phyloP scores from a whole-genome alignment of 2,329 filamentous ascomycete species.

The Pseudogymnoascus destructans region DNA sequence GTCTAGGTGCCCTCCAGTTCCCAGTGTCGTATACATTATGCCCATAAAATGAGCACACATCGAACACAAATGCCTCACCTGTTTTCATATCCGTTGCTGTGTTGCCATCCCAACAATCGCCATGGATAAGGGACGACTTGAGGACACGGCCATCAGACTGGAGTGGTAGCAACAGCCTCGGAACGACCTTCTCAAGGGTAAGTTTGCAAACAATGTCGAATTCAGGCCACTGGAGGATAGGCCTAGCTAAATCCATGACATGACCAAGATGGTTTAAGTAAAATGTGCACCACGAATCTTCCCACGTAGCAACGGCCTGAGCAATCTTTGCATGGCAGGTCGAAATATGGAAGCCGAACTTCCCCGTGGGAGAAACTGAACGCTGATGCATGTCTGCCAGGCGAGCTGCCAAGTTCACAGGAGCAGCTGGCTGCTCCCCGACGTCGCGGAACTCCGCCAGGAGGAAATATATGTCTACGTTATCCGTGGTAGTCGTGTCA shows the following conservation, averaged over 20 bases:
- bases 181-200: constrained; percentile 11
- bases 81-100: constrained; percentile 11
- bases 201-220: constrained; percentile 13
- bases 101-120: constrained; percentile 15
- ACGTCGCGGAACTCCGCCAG: constrained; percentile 24
- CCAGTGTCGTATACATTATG: constrained; percentile 17
- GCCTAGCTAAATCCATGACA: background rate
- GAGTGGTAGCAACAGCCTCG: constrained; percentile 10
- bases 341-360: constrained; percentile 23
- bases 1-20: constrained; percentile 12
- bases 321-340: constrained; percentile 21
- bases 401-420: constrained; percentile 17
- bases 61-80: constrained; percentile 13
- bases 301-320: constrained; percentile 14
- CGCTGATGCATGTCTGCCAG: constrained; percentile 21
- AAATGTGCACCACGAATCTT: background rate
- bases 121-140: constrained; percentile 15
- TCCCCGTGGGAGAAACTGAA: constrained; percentile 19
- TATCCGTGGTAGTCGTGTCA: too few species aligned
- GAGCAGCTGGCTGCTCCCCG: constrained; percentile 18
- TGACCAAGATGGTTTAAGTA: background rate
- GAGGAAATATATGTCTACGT: too few species aligned
- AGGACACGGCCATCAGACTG: constrained; percentile 10
- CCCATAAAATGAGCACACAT: constrained; percentile 10
- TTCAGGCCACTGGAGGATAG: constrained; percentile 15